Percentiles rank a stretch among this genome's conserved stretches.
phyloP scores from a whole-genome alignment of 1,284 basidiomycete genomes.

The Heterobasidion irregulare region DNA sequence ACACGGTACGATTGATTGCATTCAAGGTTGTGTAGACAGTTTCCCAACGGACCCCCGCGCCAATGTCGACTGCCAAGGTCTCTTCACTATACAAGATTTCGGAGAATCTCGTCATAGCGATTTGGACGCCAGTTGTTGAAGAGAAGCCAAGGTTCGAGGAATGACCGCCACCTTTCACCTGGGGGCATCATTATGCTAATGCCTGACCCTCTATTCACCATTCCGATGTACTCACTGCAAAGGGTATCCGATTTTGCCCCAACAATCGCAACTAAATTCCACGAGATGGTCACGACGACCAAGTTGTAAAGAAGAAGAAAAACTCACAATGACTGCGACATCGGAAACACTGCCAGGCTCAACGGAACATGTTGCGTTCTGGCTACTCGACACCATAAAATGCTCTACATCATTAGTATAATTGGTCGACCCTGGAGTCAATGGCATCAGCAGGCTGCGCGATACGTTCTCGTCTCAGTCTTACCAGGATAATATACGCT shows the following conservation, averaged over 20 bases:
- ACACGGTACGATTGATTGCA: slow-evolving; percentile 14
- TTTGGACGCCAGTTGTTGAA: slow-evolving; percentile 22
- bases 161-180: slow-evolving; percentile 11
- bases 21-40: slow-evolving; percentile 18
- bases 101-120: slow-evolving; percentile 18
- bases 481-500: slow-evolving; percentile 1
- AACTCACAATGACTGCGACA: slow-evolving; percentile 31
- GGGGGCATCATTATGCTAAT: not conserved
- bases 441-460: not conserved
- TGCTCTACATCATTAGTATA: slow-evolving; percentile 36
- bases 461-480: too few relatives aligned
- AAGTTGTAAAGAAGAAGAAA: too few relatives aligned
- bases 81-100: slow-evolving; percentile 9
- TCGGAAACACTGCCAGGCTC: slow-evolving; percentile 41
- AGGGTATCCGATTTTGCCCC: slow-evolving; percentile 2
- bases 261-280: slow-evolving; percentile 4
- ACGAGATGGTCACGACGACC: not conserved
- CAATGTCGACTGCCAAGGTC: slow-evolving; percentile 13
- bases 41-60: slow-evolving; percentile 21
- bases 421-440: slow-evolving; percentile 10
- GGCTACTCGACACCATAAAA: slow-evolving; percentile 35
- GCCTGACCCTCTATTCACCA: not conserved
- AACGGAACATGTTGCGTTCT: slow-evolving; percentile 37
- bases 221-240: slow-evolving; percentile 1
- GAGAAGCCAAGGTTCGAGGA: slow-evolving; percentile 17